These are phyloP conservation scores for Yamadazyma membranifaciens DNA, from an alignment of 1,139 yeast genomes.

Conservation along the genomic window DNA sequence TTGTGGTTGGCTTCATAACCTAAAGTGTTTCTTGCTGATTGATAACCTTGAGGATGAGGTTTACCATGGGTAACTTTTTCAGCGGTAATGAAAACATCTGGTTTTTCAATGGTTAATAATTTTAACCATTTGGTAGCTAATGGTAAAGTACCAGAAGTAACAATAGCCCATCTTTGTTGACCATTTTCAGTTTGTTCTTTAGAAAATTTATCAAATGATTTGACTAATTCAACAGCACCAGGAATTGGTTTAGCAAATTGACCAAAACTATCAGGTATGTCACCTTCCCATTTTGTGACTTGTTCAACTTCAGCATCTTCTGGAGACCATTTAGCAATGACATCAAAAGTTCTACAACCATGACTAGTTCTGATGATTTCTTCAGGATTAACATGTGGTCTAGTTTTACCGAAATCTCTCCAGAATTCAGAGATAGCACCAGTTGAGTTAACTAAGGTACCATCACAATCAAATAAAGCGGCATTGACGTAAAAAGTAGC, in stretches of 20 bases:
- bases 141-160: conserved; percentile 76
- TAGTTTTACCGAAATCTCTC: conserved; percentile 67
- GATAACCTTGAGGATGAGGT: conserved; percentile 84
- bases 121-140: conserved; percentile 80
- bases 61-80: conserved; percentile 75
- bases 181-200: conserved; percentile 41
- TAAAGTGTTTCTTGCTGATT: conserved; percentile 58
- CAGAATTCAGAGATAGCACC: conserved; percentile 81
- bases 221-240: conserved; percentile 67
- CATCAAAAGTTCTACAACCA: conserved; percentile 82
- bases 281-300: conserved; percentile 67
- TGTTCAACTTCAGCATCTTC: conserved; percentile 66
- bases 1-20: conserved; percentile 46
- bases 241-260: conserved; percentile 70
- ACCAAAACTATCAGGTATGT: conserved; percentile 71
- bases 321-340: conserved; percentile 71
- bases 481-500: conserved; percentile 48
- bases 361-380: conserved; percentile 73
- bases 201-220: conserved; percentile 47
- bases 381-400: conserved; percentile 70
- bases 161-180: conserved; percentile 72
- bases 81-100: conserved; percentile 76
- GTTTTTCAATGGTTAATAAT: conserved; percentile 59
- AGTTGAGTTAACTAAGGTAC: conserved; percentile 80
- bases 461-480: conserved; percentile 78